These are phyloP conservation scores for Amoeboaphelidium protococcarum DNA, from an alignment of 371 early-diverging fungal genomes.

Conservation along the genomic window DNA sequence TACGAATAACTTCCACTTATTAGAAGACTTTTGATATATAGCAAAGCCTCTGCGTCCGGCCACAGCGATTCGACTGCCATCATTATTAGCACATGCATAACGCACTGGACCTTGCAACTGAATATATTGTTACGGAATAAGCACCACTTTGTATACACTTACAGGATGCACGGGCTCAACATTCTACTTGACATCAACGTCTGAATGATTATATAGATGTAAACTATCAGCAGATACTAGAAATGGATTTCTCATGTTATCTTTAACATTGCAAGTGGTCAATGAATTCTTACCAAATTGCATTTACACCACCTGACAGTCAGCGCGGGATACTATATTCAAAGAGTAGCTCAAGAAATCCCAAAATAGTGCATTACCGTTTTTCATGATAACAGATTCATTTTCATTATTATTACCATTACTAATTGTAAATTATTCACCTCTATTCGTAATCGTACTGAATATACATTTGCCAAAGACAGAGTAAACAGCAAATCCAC, in stretches of 20 bases:
- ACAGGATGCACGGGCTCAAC: not conserved
- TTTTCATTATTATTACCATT: too few relatives aligned
- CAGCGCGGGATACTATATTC: too few relatives aligned
- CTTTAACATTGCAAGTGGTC: not conserved
- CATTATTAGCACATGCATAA: not conserved
- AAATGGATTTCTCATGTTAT: not conserved
- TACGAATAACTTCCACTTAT: not conserved
- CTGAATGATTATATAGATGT: not conserved
- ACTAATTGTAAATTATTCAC: too few relatives aligned
- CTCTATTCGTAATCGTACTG: too few relatives aligned
- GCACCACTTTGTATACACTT: not conserved
- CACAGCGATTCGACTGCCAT: not conserved
- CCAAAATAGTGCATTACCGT: too few relatives aligned
- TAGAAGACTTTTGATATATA: not conserved
- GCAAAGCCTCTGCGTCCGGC: not conserved
- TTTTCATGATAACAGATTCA: too few relatives aligned
- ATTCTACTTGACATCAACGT: not conserved
- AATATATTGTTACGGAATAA: not conserved
- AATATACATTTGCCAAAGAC: constrained; percentile 42
- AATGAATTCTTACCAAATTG: not conserved
- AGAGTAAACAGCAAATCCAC: constrained; percentile 46
- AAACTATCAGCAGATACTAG: not conserved
- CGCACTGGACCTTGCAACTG: not conserved
- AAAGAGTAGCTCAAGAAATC: too few relatives aligned
- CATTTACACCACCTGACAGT: not conserved